Evolutionary conservation across 352 stramenopile species (phyloP).

Genomic region (Phytophthora brassicae): DNA sequence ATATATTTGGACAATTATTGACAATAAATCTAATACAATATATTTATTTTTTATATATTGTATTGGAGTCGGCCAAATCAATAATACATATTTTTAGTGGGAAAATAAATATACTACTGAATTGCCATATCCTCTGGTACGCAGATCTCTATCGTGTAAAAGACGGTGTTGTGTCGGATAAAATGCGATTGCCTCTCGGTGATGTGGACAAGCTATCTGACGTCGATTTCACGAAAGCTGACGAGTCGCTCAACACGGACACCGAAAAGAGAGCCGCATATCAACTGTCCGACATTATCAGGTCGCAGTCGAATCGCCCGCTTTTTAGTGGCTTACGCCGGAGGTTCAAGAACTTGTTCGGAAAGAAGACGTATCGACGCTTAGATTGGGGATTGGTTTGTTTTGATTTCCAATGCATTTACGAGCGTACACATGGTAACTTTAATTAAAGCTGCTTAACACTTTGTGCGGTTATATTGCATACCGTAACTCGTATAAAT

Average conservation of each 20-base stretch:
- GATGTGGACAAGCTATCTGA: background rate
- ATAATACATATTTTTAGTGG: too few species aligned
- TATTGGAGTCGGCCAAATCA: too few species aligned
- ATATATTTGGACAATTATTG: too few species aligned
- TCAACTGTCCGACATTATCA: background rate
- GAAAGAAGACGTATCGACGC: background rate
- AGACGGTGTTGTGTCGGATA: background rate
- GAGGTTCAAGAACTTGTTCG: too few species aligned
- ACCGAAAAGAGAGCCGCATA: background rate
- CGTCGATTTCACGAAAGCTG: background rate
- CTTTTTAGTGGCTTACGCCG: background rate
- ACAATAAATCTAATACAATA: too few species aligned
- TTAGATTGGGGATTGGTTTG: background rate
- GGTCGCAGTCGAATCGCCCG: background rate
- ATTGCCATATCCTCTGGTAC: too few species aligned
- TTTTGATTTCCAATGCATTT: background rate
- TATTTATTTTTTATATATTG: too few species aligned
- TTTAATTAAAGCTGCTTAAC: background rate
- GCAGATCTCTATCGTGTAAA: background rate
- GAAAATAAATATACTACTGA: too few species aligned
- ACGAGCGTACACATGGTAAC: background rate
- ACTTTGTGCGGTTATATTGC: background rate
- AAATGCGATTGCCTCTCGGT: background rate
- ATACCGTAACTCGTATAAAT: background rate
- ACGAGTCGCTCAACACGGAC: background rate